A percentile compares a stretch with the other conserved stretches of the same genome.
Evolutionary conservation across 2,329 filamentous ascomycete genomes (phyloP).

Genomic region (Cytospora piceicola): DNA sequence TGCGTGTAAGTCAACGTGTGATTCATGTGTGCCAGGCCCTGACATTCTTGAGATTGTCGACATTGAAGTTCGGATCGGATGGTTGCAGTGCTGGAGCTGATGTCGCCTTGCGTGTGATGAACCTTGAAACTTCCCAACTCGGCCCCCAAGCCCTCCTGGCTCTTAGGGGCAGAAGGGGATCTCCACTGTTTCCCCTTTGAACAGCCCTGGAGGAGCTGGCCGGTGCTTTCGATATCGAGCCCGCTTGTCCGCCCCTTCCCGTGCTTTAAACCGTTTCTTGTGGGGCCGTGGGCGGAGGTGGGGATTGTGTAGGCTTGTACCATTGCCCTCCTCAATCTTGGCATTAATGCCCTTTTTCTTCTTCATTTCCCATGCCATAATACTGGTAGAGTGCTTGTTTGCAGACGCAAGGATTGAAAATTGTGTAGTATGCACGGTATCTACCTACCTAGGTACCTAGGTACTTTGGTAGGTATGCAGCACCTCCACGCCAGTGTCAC

Average conservation of each 20-base stretch:
- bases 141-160: too few species aligned
- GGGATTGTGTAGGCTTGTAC: neutral
- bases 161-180: too few species aligned
- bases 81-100: neutral
- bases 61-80: neutral
- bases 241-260: neutral
- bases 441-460: too few species aligned
- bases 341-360: neutral
- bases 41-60: neutral
- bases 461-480: too few species aligned
- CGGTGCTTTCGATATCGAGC: neutral
- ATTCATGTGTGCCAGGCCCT: neutral
- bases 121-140: neutral
- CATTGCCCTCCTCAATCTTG: neutral
- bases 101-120: neutral
- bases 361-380: neutral
- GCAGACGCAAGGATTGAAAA: neutral
- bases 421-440: too few species aligned
- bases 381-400: neutral
- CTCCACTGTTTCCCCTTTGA: too few species aligned
- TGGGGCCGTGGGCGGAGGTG: neutral
- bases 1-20: neutral
- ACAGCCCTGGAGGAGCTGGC: too few species aligned
- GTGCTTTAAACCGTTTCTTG: neutral
- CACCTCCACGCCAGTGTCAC: conserved; percentile 13